These are phyloP conservation scores for Penicillium palitans DNA, from an alignment of 2,329 filamentous ascomycete genomes.

Conservation along the genomic window DNA sequence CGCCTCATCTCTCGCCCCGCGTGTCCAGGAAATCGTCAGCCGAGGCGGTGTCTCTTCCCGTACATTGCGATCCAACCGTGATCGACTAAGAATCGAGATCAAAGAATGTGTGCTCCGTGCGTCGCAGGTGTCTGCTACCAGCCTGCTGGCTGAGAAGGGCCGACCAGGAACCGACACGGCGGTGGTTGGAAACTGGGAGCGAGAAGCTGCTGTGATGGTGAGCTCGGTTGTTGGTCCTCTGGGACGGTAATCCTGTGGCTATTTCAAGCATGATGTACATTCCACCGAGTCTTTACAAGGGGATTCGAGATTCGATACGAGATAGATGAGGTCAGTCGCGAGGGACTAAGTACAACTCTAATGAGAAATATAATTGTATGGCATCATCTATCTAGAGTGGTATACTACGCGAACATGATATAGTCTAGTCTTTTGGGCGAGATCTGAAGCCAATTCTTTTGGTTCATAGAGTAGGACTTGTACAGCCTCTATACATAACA, in stretches of 20 bases:
- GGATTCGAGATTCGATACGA: neutral
- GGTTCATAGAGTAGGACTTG: neutral
- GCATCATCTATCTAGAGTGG: neutral
- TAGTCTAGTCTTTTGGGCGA: neutral
- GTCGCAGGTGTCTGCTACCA: conserved; percentile 63
- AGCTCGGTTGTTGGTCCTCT: conserved; percentile 71
- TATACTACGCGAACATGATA: neutral
- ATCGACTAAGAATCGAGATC: conserved; percentile 72
- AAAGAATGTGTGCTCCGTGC: conserved; percentile 80
- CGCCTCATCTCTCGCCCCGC: conserved; percentile 71
- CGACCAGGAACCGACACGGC: conserved; percentile 47
- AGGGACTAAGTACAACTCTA: neutral
- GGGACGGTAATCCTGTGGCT: conserved; percentile 26
- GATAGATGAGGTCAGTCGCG: neutral
- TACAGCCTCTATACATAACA: neutral
- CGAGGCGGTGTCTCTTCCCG: conserved; percentile 81
- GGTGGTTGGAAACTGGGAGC: conserved; percentile 68
- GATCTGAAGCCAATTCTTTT: neutral
- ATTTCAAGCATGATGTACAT: neutral
- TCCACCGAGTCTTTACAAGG: neutral
- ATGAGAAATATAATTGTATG: neutral
- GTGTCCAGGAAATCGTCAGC: conserved; percentile 80
- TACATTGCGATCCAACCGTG: conserved; percentile 73
- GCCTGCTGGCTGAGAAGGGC: conserved; percentile 49
- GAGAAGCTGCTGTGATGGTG: conserved; percentile 94